Conservation (phyloP, 2,329 filamentous ascomycete species). For the Aspergillaceae sp. region DNA sequence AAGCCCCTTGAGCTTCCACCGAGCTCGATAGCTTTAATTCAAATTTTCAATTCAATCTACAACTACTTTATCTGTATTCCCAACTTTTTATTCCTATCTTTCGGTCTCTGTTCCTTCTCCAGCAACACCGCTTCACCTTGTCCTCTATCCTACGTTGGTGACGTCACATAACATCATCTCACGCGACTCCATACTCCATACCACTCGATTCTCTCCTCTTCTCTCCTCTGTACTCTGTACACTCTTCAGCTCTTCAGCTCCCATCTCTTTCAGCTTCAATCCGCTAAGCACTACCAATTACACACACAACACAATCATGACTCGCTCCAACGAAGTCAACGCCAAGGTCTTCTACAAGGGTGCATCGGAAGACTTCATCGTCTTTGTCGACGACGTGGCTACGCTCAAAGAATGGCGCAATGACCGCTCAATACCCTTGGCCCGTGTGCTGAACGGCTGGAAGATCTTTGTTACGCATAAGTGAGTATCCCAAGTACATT, state of each 20-base stretch:
- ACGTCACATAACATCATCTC: conserved; percentile 18
- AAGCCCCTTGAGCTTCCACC: no score
- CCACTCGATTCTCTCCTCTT: neutral
- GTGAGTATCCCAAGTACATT: conserved; percentile 46
- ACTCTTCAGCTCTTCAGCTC: neutral
- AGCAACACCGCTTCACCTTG: conserved; percentile 4
- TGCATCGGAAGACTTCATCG: conserved; percentile 57
- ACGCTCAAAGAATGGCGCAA: conserved; percentile 71
- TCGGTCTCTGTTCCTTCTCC: neutral
- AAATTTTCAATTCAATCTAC: no score
- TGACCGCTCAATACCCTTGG: conserved; percentile 69
- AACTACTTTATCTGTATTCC: no score
- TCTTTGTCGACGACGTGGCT: conserved; percentile 44
- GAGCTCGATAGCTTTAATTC: no score
- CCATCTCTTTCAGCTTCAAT: no score
- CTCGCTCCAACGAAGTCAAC: conserved; percentile 61
- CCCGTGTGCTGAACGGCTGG: conserved; percentile 78
- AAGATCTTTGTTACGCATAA: conserved; percentile 85
- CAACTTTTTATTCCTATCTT: no score
- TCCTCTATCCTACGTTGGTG: conserved; percentile 5
- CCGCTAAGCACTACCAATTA: no score
- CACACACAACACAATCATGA: conserved; percentile 42
- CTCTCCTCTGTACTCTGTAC: neutral
- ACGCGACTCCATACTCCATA: conserved; percentile 1
- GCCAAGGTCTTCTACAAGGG: conserved; percentile 84